Evolutionary conservation across 352 stramenopile species (phyloP), one percentile per base, ranked within the genome.

Genomic region (Pythium biforme): DNA sequence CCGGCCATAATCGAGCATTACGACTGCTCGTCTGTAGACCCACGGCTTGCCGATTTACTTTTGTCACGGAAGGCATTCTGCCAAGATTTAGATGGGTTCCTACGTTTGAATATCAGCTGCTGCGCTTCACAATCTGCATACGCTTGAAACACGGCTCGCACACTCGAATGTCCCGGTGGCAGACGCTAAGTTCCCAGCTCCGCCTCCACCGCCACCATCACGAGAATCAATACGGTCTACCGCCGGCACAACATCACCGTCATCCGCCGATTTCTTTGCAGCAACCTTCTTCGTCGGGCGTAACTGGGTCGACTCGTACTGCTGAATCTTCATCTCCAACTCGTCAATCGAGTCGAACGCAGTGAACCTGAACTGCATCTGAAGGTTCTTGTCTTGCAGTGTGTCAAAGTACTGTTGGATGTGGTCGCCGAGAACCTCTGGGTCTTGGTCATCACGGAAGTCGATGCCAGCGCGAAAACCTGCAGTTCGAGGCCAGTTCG

Each of bases 1-100:
- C 20, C n/a, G 15, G 19, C 10, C 1, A 56, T 61, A 23, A 31
- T 4, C 1, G 40, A 61, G 1, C 52, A 66, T n/a, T 69, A 71
- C 47, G 62, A 74, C 45, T 74, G 55, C 41, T 71, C 62, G 3
- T 9, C 15, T 1, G 49, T 71, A 26, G 62, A 70, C 20, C 0
- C 8, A 17, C 43, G 59, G 1, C 31, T 72, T 0, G 1, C 11
- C 39, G 65, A 51, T 1, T 23, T 72, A 17, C 37, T 72, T 8
- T 26, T 72, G 1, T 68, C 65, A 8, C n/a, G 15, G 25, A 34
- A 37, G 33, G 54, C 41, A 33, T 61, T 72, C 52, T 17, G 48
- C 4, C 2, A 33, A 9, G 43, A 29, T 22, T 47, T 57, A 7
- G 40, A 50, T 19, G 43, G 48, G 12, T 22, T 1, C 9, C 4